Evolutionary conservation across 2,329 filamentous ascomycete species (phyloP).

Genomic region (Pyrenochaeta sp.): DNA sequence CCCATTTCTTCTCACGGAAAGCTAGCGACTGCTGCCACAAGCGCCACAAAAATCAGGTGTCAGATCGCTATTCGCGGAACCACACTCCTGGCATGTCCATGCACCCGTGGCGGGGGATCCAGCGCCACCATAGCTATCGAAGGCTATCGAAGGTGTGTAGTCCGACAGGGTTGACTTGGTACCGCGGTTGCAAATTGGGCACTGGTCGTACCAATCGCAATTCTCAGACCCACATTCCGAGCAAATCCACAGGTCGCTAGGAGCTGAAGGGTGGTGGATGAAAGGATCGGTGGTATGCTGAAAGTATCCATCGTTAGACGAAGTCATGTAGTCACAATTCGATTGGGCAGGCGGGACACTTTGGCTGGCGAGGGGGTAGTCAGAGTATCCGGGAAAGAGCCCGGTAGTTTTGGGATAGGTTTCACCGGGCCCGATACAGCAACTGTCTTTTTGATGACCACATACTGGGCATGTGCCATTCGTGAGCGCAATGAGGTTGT

Average conservation of each 20-base stretch:
- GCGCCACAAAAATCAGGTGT: not conserved
- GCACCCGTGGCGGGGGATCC: not conserved
- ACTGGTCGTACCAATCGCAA: not conserved
- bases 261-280: not conserved
- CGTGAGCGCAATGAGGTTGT: constrained; percentile 9
- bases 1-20: not conserved
- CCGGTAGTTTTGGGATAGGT: not conserved
- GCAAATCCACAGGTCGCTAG: not conserved
- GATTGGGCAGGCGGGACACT: not conserved
- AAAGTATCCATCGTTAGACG: not conserved
- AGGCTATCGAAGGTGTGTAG: not conserved
- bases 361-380: not conserved
- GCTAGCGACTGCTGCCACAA: not conserved
- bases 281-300: not conserved
- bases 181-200: not conserved
- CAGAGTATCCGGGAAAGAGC: not conserved
- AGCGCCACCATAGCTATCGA: not conserved
- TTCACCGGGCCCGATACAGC: constrained; percentile 9
- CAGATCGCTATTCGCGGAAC: not conserved
- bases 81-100: constrained; percentile 3
- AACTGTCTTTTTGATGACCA: not conserved
- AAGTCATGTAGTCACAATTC: not conserved
- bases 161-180: not conserved
- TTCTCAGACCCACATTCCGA: not conserved
- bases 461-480: constrained; percentile 6